Base-by-base conservation (phyloP, 1,284 basidiomycete species). In the Wallemia mellicola region DNA sequence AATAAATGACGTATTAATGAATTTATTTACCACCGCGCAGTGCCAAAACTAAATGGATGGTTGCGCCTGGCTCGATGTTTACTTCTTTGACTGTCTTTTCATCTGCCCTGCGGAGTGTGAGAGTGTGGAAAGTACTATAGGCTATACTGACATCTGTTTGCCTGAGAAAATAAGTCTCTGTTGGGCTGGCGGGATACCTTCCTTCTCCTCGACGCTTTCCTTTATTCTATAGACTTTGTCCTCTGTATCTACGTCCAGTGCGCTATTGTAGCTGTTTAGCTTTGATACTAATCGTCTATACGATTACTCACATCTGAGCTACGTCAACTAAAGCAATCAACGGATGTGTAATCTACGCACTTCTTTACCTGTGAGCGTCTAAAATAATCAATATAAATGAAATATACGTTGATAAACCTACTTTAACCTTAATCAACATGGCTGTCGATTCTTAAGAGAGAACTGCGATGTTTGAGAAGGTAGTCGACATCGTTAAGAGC, bases 151-250 rank as follows among this genome's bases (percentile, higher is more conserved):
- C 94, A 98, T 84, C 68, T 95, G 92, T 70, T 92, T 81, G 56
- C 94, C 94, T 66, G 79, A 74, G 70, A 85, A 96, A 70, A 98
- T 98, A 66, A 99, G 72, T 62, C 94, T 80, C 70, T 98, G 94
- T 71, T 99, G 94, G 38, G 78, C 85, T 62, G 94, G 92, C 19
- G 94, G 94, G 58, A 99, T 94, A 66, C 92, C 94, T 48, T 91
- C 92, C 72, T 98, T 94, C 73, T 96, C 92, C 71, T 99, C 94
- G 28, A 99, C 88, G 70, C 87, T 85, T 76, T 95, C 91, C 74
- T 99, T 99, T 73, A 98, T 92, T 65, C 87, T 81, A 57, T 79
- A 61, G 62, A 83, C 91, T 76, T 84, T 86, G 74, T 89, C 86
- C 62, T 86, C 82, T 19, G 78, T 76, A 71, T 95, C 88, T 68